phyloP scores from a whole-genome alignment of 495 filamentous ascomycete species.

The Penicillium paradoxum region DNA sequence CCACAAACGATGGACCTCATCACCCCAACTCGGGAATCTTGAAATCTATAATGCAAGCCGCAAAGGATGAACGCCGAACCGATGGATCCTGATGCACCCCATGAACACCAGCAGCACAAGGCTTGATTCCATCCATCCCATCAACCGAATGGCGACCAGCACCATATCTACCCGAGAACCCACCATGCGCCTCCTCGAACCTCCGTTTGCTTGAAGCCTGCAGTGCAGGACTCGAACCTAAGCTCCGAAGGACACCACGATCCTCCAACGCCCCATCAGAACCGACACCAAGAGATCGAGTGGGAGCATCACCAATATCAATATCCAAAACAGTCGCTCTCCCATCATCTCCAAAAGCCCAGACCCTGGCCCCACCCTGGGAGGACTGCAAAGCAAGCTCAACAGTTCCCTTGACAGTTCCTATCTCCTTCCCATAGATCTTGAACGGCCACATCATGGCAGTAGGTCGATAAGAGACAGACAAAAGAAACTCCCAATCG shows the following conservation, averaged over 20 bases:
- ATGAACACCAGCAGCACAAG: slow-evolving; percentile 2
- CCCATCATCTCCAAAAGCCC: slow-evolving; percentile 35
- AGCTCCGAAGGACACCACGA: slow-evolving; percentile 12
- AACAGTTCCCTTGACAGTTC: slow-evolving; percentile 31
- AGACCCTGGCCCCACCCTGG: slow-evolving; percentile 34
- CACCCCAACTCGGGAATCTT: slow-evolving; percentile 23
- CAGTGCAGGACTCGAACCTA: neutral
- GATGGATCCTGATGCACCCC: slow-evolving; percentile 6
- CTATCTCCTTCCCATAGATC: slow-evolving; percentile 42
- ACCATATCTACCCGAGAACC: slow-evolving; percentile 27
- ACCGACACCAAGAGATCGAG: slow-evolving; percentile 4
- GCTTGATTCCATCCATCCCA: slow-evolving; percentile 8
- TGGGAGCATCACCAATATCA: slow-evolving; percentile 21
- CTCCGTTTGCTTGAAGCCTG: slow-evolving; percentile 31
- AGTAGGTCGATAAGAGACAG: slow-evolving; percentile 31
- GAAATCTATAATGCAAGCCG: slow-evolving; percentile 40
- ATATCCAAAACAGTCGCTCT: slow-evolving; percentile 33
- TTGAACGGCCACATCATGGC: slow-evolving; percentile 41
- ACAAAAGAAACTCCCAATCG: slow-evolving; percentile 39
- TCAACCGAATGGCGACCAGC: slow-evolving; percentile 13
- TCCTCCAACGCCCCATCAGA: slow-evolving; percentile 28
- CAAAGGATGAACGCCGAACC: slow-evolving; percentile 30
- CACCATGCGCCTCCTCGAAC: slow-evolving; percentile 12
- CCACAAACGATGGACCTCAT: slow-evolving; percentile 9
- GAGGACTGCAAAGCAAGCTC: slow-evolving; percentile 35